Base-by-base conservation (phyloP, 345 rosid genomes). In the Kernera saxatilis region DNA sequence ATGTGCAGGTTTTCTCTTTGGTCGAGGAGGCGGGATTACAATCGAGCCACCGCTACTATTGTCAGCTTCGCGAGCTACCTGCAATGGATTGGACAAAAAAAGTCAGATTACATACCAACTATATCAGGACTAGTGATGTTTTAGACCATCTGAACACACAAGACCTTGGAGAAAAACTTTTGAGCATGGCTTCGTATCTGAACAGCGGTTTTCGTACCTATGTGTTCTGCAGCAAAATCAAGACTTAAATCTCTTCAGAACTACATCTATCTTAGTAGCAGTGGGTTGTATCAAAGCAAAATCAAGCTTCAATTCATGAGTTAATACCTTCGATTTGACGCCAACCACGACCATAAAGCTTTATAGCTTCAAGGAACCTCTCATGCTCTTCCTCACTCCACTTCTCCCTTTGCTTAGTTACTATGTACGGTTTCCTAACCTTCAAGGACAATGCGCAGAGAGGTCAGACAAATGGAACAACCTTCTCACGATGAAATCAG, bases 131-230 rank as follows among this genome's bases (percentile, higher is more conserved):
- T 22, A 35, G 7, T 11, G 1, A 25, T 37, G 6, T 5, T 30
- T 21, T 14, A 10, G 6, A 62, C 35, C 65, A 21, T 50, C 5
- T 5, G 36, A 36, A 45, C 0, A 7, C 22, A 73, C 44, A 52
- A 67, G 52, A 93, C 98, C 97, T 90, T 93, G 25, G 92, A 82
- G 87, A 93, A 93, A 77, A 87, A 88, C 72, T 93, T 92, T 73
- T 92, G 98, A 77, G 98, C 97, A 82, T 92, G 98, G 89, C 98
- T 90, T 78, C 98, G 86, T 54, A 90, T 88, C 79, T 90, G 98
- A 75, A 93, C 92, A 26, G 96, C 92, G 18, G 96, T 86, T 83
- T 93, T 93, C 40, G 97, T 81, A 55, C 92, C 93, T 59, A 93
- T 79, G 66, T 87, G 90, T 62, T 87, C 98, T 93, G 97, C 85